phyloP scores from a whole-genome alignment of 345 rosid genomes.

The Melaleuca quinquenervia region DNA sequence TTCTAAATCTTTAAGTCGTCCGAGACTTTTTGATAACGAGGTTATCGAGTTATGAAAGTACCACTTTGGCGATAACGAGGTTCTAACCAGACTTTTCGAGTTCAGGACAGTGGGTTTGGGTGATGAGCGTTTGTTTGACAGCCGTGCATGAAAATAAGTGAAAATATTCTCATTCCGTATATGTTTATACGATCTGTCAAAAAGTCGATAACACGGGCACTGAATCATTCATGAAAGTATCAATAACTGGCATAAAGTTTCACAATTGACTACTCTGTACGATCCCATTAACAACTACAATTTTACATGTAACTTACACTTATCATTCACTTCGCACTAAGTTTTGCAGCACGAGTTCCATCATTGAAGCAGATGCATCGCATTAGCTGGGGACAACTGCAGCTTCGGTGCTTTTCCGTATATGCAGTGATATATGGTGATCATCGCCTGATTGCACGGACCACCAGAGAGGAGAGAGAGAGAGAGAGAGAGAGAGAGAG shows the following conservation, averaged over 20 bases:
- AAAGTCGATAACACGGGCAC: not conserved
- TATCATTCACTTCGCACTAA: not conserved
- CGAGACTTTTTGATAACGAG: no score
- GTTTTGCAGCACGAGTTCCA: not conserved
- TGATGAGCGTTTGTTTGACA: not conserved
- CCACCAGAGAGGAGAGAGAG: slow-evolving; percentile 9
- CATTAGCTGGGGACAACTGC: not conserved
- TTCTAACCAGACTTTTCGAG: not conserved
- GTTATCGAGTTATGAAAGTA: no score
- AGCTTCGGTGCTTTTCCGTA: slow-evolving; percentile 1
- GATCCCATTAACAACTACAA: not conserved
- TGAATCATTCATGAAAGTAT: not conserved
- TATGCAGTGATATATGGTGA: not conserved
- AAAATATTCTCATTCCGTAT: not conserved
- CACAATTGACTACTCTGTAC: not conserved
- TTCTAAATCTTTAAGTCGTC: not conserved
- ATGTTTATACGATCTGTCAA: not conserved
- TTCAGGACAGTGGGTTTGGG: not conserved
- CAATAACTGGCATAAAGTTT: not conserved
- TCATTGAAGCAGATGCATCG: not conserved
- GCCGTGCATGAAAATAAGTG: not conserved
- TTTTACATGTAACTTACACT: not conserved
- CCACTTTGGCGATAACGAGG: not conserved
- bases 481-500: not conserved
- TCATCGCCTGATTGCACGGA: not conserved